Conservation (phyloP, 257 asterid genomes). For the Cinchona pubescens region DNA sequence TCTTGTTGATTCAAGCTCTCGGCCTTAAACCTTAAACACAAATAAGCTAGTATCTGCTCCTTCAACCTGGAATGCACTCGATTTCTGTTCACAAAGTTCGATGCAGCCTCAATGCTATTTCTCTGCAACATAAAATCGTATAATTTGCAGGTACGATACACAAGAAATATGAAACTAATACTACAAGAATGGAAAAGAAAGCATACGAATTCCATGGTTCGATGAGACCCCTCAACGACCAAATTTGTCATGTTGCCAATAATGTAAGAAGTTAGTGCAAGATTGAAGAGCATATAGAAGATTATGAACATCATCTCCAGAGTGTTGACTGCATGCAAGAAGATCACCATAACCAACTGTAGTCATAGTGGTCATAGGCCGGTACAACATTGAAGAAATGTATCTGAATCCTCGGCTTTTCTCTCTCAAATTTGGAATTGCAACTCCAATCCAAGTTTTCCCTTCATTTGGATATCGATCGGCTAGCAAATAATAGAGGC, state of each 20-base stretch:
- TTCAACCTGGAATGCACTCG: conserved; percentile 70
- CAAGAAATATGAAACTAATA: not conserved
- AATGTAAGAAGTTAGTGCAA: conserved; percentile 83
- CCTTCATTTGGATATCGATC: conserved; percentile 65
- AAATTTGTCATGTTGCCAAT: conserved; percentile 95
- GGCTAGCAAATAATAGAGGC: conserved; percentile 69
- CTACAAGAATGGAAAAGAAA: not conserved
- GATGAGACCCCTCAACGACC: conserved; percentile 89
- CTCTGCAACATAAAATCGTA: conserved; percentile 38
- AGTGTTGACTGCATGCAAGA: conserved; percentile 79
- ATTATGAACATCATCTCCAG: conserved; percentile 78
- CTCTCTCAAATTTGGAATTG: conserved; percentile 59
- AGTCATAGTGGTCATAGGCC: conserved; percentile 92
- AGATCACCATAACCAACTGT: conserved; percentile 95
- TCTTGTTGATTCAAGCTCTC: conserved; percentile 86
- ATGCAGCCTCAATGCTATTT: conserved; percentile 80
- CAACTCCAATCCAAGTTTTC: conserved; percentile 72
- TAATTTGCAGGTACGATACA: not conserved
- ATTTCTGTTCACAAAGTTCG: conserved; percentile 70
- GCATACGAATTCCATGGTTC: conserved; percentile 93
- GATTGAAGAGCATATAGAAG: conserved; percentile 75
- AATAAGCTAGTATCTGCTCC: conserved; percentile 79
- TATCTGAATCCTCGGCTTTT: conserved; percentile 53
- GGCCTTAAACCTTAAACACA: conserved; percentile 85
- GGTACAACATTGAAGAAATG: conserved; percentile 68